phyloP scores from a whole-genome alignment of 176 grass and related monocot genomes.

The Avena atlantica region DNA sequence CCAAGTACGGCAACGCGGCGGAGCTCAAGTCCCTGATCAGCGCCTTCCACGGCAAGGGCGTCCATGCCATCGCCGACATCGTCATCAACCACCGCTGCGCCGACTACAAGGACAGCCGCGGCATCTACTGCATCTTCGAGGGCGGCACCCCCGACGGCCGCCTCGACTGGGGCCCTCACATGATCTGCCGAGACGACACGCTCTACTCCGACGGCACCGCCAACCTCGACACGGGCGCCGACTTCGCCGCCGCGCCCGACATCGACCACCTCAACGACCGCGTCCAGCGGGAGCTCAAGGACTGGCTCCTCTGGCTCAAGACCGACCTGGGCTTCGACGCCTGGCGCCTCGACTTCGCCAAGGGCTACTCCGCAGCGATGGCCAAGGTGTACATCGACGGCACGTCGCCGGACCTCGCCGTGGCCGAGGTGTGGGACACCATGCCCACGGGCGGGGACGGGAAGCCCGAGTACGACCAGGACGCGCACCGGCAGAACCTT shows the following conservation, averaged over 20 bases:
- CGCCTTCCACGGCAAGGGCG: constrained; percentile 49
- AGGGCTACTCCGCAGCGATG: constrained; percentile 50
- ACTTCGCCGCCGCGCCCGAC: constrained; percentile 60
- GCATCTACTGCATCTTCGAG: constrained; percentile 76
- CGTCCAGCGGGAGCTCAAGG: constrained; percentile 61
- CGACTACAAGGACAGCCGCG: constrained; percentile 50
- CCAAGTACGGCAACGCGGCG: constrained; percentile 58
- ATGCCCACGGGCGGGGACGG: background rate
- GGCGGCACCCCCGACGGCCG: constrained; percentile 63
- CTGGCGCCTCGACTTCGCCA: constrained; percentile 74
- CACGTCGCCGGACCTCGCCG: constrained; percentile 31
- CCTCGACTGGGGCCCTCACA: constrained; percentile 75
- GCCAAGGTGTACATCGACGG: constrained; percentile 60
- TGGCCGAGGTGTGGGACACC: constrained; percentile 2
- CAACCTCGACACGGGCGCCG: constrained; percentile 65
- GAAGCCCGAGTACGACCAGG: background rate
- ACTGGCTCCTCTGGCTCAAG: constrained; percentile 59
- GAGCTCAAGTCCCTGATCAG: constrained; percentile 64
- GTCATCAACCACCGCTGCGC: constrained; percentile 45
- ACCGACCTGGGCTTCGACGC: constrained; percentile 72
- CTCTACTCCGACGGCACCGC: constrained; percentile 63
- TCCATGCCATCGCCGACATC: constrained; percentile 47
- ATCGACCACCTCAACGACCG: constrained; percentile 78
- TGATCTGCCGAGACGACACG: constrained; percentile 75
- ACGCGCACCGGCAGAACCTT: constrained; percentile 1